phyloP scores from a whole-genome alignment of 345 rosid genomes.

The Gossypioides kirkii region DNA sequence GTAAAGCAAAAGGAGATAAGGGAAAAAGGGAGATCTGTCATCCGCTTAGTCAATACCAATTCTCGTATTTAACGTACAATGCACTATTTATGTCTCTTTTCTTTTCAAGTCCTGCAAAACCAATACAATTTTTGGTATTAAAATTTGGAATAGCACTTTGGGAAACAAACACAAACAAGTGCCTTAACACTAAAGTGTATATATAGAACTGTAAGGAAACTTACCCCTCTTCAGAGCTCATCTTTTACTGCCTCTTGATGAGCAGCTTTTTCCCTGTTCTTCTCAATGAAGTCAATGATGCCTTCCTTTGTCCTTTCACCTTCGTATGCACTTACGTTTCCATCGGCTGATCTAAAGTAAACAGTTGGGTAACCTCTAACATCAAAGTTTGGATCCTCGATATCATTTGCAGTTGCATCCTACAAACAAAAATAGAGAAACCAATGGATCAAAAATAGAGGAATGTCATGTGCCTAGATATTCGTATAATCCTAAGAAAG shows the following conservation, averaged over 20 bases:
- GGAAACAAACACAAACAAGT: not conserved
- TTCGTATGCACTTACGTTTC: constrained; percentile 53
- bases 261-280: constrained; percentile 52
- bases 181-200: not conserved
- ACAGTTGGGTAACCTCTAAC: constrained; percentile 83
- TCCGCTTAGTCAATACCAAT: not conserved
- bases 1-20: not conserved
- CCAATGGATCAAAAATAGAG: not conserved
- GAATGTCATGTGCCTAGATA: not conserved
- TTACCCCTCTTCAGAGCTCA: constrained; percentile 50
- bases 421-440: constrained; percentile 15
- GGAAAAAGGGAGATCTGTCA: not conserved
- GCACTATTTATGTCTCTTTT: not conserved
- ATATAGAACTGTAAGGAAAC: not conserved
- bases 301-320: constrained; percentile 81
- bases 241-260: constrained; percentile 44
- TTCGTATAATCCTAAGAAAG: not conserved
- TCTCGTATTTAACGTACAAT: not conserved
- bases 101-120: not conserved
- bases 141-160: not conserved
- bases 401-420: constrained; percentile 91
- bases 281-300: constrained; percentile 73
- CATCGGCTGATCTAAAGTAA: constrained; percentile 71
- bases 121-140: not conserved
- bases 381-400: constrained; percentile 54